phyloP scores from a whole-genome alignment of 1,139 yeast genomes.

The Geotrichum histeridarum region DNA sequence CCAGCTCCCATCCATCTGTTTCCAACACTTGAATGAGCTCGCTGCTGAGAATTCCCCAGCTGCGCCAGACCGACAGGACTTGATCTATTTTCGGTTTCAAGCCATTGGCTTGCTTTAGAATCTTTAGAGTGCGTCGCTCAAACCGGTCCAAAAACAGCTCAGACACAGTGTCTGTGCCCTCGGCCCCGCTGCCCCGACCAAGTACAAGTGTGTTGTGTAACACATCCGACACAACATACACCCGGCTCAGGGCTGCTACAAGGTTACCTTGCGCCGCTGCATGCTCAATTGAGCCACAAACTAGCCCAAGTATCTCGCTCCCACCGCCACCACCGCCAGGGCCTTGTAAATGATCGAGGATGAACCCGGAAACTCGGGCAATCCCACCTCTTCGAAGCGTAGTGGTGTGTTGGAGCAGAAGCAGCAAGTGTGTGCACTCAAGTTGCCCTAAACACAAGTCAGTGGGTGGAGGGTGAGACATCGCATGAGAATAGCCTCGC shows the following conservation, averaged over 20 bases:
- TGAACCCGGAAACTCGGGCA: constrained; percentile 34
- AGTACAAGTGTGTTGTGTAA: neutral
- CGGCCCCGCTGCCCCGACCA: neutral
- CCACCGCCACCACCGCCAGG: constrained; percentile 23
- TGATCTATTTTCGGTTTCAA: too few species aligned
- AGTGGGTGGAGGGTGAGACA: neutral
- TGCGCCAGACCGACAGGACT: neutral
- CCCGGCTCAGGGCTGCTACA: neutral
- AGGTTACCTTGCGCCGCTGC: neutral
- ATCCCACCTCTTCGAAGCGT: constrained; percentile 31
- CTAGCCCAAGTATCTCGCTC: constrained; percentile 26
- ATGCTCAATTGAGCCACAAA: constrained; percentile 24
- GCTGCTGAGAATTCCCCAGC: neutral
- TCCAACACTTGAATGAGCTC: neutral
- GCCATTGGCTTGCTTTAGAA: neutral
- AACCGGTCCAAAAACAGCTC: neutral
- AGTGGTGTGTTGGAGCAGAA: constrained; percentile 27
- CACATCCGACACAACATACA: constrained; percentile 1
- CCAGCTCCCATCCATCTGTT: neutral
- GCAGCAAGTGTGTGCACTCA: constrained; percentile 23
- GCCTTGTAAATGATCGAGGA: constrained; percentile 24
- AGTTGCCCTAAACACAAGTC: constrained; percentile 21
- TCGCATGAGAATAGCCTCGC: neutral
- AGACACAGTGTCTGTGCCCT: neutral
- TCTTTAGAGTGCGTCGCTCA: neutral